Evolutionary conservation across 495 filamentous ascomycete genomes (phyloP).

Genomic region (Chaetomidium leptoderma): DNA sequence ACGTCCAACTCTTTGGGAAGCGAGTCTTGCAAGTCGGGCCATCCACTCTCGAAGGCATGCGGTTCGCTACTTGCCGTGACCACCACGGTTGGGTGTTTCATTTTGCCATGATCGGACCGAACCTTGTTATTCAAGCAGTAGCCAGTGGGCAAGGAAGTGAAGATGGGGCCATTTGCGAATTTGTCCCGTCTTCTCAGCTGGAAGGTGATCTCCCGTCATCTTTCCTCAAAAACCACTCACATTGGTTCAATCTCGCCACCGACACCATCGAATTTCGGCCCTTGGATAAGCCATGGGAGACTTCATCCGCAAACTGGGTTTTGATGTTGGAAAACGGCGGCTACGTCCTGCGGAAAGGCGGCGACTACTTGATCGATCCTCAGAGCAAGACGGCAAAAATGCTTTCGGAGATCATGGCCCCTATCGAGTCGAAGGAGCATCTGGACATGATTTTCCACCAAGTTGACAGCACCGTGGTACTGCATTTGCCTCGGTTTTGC

Average conservation of each 20-base stretch:
- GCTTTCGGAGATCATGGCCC: constrained; percentile 2
- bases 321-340: not conserved
- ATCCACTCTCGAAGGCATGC: constrained; percentile 43
- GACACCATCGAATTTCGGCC: constrained; percentile 50
- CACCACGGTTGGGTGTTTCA: constrained; percentile 25
- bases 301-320: constrained; percentile 12
- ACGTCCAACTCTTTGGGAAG: constrained; percentile 35
- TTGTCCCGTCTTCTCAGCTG: constrained; percentile 45
- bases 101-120: constrained; percentile 13
- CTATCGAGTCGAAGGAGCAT: constrained; percentile 9
- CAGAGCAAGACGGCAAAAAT: constrained; percentile 1
- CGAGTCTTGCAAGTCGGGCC: constrained; percentile 46
- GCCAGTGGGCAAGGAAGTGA: constrained; percentile 18
- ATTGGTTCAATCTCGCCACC: constrained; percentile 44
- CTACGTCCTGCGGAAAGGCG: not conserved
- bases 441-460: constrained; percentile 16
- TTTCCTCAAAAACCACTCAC: constrained; percentile 47
- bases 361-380: constrained; percentile 8
- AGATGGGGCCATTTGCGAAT: constrained; percentile 37
- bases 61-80: constrained; percentile 34
- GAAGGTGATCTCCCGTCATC: constrained; percentile 41
- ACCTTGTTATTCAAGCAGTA: constrained; percentile 17
- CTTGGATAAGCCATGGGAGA: constrained; percentile 39
- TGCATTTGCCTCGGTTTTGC: constrained; percentile 16
- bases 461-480: not conserved